These are phyloP conservation scores for Cystobasidium ongulense DNA, from an alignment of 768 basidiomycete genomes.

Conservation along the genomic window DNA sequence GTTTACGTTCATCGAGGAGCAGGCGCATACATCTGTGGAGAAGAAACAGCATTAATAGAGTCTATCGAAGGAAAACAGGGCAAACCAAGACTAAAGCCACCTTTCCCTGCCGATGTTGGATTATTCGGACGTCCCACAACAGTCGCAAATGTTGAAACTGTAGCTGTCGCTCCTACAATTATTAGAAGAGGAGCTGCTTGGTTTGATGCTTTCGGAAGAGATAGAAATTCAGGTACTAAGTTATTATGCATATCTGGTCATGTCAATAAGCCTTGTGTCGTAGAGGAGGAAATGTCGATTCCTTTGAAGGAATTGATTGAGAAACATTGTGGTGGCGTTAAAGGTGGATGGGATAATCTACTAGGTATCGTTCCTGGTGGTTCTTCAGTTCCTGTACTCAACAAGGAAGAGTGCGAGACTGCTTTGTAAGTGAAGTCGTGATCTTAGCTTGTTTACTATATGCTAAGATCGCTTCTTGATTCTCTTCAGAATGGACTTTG, in stretches of 20 bases:
- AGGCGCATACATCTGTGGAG: constrained; percentile 96
- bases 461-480: background rate
- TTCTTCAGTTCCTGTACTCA: constrained; percentile 84
- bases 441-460: too few species aligned
- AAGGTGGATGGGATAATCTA: constrained; percentile 92
- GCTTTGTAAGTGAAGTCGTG: constrained; percentile 61
- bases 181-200: constrained; percentile 76
- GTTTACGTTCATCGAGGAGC: constrained; percentile 98
- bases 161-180: constrained; percentile 94
- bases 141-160: constrained; percentile 97
- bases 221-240: constrained; percentile 93
- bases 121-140: constrained; percentile 95
- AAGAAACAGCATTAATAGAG: constrained; percentile 97
- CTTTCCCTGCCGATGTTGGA: constrained; percentile 97
- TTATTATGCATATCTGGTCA: constrained; percentile 92
- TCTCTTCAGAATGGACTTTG: constrained; percentile 78
- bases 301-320: constrained; percentile 86
- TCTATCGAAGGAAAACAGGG: constrained; percentile 96
- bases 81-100: constrained; percentile 93
- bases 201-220: constrained; percentile 87
- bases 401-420: constrained; percentile 69
- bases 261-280: constrained; percentile 93
- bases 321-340: constrained; percentile 91
- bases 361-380: constrained; percentile 96
- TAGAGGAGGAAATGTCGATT: constrained; percentile 99